Conservation (phyloP, 305 asterid genomes). For the Solanum aculeatissimum region DNA sequence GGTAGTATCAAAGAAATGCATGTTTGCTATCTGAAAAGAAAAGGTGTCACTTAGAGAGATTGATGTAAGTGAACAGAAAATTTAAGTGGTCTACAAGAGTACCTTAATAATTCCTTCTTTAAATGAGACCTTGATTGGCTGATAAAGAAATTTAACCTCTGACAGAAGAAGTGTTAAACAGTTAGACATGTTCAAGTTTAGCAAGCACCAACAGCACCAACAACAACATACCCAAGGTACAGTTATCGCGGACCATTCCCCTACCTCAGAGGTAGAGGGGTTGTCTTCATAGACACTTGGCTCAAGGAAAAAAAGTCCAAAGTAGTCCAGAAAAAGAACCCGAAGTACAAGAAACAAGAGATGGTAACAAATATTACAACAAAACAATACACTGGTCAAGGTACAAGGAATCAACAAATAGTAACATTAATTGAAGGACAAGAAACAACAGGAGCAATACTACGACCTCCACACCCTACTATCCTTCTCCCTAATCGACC, state of each 20-base stretch:
- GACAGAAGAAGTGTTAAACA: constrained; percentile 9
- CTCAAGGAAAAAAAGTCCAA: neutral
- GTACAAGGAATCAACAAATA: neutral
- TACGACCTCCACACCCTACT: neutral
- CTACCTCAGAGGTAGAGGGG: neutral
- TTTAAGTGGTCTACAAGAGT: constrained; percentile 3
- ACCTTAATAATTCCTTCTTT: constrained; percentile 69
- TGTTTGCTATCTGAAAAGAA: constrained; percentile 58
- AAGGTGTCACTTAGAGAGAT: constrained; percentile 6
- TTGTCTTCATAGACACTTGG: neutral
- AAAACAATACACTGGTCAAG: neutral
- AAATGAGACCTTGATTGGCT: constrained; percentile 76
- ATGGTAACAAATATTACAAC: neutral
- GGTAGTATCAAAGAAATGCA: constrained; percentile 71
- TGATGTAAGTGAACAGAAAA: neutral
- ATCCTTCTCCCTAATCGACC: neutral
- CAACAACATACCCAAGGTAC: neutral
- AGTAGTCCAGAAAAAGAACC: neutral
- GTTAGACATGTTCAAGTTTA: neutral
- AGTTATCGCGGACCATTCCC: neutral
- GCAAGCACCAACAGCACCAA: neutral
- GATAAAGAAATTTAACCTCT: constrained; percentile 93
- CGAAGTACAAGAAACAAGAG: neutral
- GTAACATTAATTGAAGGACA: neutral
- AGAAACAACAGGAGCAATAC: neutral